Base-by-base conservation (phyloP, 1,284 basidiomycete species). In the Cutaneotrichosporon curvatum region DNA sequence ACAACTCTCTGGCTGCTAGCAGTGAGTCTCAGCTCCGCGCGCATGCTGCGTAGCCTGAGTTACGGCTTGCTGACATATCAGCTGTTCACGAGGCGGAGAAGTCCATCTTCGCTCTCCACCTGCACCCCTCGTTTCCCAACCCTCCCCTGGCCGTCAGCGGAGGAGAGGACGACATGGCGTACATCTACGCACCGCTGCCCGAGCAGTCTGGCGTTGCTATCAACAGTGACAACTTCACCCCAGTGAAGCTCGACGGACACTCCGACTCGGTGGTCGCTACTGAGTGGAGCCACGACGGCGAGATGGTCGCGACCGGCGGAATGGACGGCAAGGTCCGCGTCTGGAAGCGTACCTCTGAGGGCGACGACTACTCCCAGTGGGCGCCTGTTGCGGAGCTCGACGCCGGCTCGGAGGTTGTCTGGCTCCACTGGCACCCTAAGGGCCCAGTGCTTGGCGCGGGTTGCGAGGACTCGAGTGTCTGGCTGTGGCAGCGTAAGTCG, bases 311-410 rank as follows among this genome's bases (percentile, higher is more conserved):
- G 12, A 96, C 91, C 0, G 94, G 90, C 16, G 92, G 94, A 1
- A 96, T 99, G 89, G 94, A 99, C 64, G 94, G 95, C 9, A 84
- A 82, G 62, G 83, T 97, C 19, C 78, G 90, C 54, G 75, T 98
- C 48, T 99, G 92, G 92, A 75, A 83, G 66, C 78, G 85, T 60
- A 83, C 87, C 22, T 60, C 60, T 42, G 82, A 81, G 12, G 81
- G 76, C 51, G 81, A 83, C 39, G 75, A 83, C 48, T 90, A 81
- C 73, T 79, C 75, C 53, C 78, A 74, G 43, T 98, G 94, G 91
- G 88, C 91, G 67, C 92, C 96, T 68, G 74, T 95, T 65, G 89
- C 87, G 8, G 86, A 86, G 66, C 74, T 97, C 40, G 85, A 92
- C 62, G 92, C 91, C 2, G 88, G 89, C 12, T 90, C 95, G 71